Base-by-base conservation (phyloP, 768 basidiomycete genomes). In the Pulveroboletus sp. region DNA sequence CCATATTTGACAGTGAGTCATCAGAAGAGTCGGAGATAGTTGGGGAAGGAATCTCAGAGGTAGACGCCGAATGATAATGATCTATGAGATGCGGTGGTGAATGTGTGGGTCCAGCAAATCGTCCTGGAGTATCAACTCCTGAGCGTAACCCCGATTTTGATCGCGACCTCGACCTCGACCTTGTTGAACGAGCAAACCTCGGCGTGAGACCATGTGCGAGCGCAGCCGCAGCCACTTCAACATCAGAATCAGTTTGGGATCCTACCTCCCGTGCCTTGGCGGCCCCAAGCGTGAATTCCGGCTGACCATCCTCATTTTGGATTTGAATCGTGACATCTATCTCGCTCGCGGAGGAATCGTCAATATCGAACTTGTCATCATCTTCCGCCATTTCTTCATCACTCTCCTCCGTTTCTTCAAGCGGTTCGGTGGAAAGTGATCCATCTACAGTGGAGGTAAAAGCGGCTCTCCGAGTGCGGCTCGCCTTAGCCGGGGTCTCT, bases 351-450 rank as follows among this genome's bases (percentile, higher is more conserved):
- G 87, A 85, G 17, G 86, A 87, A 69, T 97, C 94, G 58, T 97
- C 90, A 44, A 98, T 98, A 66, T 99, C 97, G 68, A 84, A 97
- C 58, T 79, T 80, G 62, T 92, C 89, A 32, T 90, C 83, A 23
- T 84, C 83, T 6, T 82, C 76, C 3, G 54, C 75, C 19, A 77
- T 75, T 36, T 80, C 80, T 12, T 52, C 61, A 1, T 62, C 53
- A 19, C 38, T 47, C 23, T 68, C 72, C 40, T 71, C 71, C 16
- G 73, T 73, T 45, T 80, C 81, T 34, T 74, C 70, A 4, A 57
- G 53, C 52, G 45, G 50, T 45, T 52, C 58, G 45, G 60, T 57
- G 20, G 44, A 39, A 27, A 58, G 46, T n/a, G 54, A 40, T 4
- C 50, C 34, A 16, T 59, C 47, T 7, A n/a, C 29, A 20, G 35